phyloP scores from a whole-genome alignment of 176 grass and related monocot genomes.

The Echinochloa phyllopogon region DNA sequence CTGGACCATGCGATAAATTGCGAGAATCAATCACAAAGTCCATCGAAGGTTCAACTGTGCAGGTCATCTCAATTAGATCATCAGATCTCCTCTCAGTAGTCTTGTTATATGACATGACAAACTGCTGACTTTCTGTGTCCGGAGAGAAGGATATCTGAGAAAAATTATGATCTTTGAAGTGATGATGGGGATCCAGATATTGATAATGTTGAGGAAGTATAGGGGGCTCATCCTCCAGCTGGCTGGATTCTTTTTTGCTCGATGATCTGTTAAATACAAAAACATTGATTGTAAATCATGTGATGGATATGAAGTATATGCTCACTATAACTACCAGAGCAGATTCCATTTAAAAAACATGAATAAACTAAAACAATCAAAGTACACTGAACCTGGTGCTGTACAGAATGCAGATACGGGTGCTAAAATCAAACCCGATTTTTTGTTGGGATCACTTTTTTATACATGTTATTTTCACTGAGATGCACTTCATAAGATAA shows the following conservation, averaged over 20 bases:
- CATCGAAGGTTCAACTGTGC: slow-evolving; percentile 51
- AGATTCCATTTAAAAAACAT: slow-evolving; percentile 27
- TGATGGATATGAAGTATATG: slow-evolving; percentile 18
- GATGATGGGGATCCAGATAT: slow-evolving; percentile 44
- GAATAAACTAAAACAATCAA: slow-evolving; percentile 32
- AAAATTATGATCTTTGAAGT: slow-evolving; percentile 48
- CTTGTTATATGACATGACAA: slow-evolving; percentile 71
- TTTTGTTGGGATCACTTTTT: slow-evolving; percentile 17
- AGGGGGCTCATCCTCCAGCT: slow-evolving; percentile 50
- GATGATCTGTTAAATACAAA: slow-evolving; percentile 54
- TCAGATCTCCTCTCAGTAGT: slow-evolving; percentile 36
- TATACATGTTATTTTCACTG: not conserved
- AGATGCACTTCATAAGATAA: not conserved
- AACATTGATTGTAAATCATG: not conserved
- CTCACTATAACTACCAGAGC: slow-evolving; percentile 10
- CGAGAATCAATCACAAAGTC: slow-evolving; percentile 51
- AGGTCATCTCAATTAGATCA: slow-evolving; percentile 53
- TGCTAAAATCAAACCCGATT: not conserved
- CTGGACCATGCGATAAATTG: slow-evolving; percentile 32
- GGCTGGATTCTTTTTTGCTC: slow-evolving; percentile 44
- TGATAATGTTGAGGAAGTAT: slow-evolving; percentile 49
- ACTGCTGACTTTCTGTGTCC: slow-evolving; percentile 52
- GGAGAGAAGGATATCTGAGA: slow-evolving; percentile 55
- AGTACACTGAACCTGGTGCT: not conserved
- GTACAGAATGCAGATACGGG: not conserved